phyloP scores from a whole-genome alignment of 345 rosid genomes.

The Raphanus raphanistrum region DNA sequence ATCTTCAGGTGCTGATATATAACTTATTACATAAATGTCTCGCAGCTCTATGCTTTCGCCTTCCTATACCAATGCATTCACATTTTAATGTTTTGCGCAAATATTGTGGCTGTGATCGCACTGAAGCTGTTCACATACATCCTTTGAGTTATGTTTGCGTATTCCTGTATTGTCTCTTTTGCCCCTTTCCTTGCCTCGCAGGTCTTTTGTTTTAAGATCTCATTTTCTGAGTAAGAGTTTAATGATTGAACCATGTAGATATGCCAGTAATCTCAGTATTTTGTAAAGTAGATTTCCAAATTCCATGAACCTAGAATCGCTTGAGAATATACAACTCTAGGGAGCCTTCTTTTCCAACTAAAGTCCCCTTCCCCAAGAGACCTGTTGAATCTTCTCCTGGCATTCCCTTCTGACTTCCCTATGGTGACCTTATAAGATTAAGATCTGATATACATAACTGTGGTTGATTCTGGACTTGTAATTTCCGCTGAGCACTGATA shows the following conservation, averaged over 20 bases:
- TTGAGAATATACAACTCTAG: conserved; percentile 9
- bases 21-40: background rate
- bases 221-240: conserved; percentile 12
- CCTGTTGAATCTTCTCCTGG: background rate
- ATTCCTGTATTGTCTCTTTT: background rate
- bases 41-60: conserved; percentile 10
- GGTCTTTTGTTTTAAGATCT: conserved; percentile 12
- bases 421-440: too few relatives aligned
- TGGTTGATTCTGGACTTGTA: conserved; percentile 9
- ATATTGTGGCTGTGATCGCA: conserved; percentile 6
- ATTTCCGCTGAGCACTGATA: conserved; percentile 3
- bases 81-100: background rate
- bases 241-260: background rate
- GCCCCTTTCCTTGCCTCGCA: background rate
- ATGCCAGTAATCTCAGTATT: conserved; percentile 5
- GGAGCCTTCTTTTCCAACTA: background rate
- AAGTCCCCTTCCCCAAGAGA: background rate
- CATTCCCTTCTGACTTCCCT: too few relatives aligned
- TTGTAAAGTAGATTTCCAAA: conserved; percentile 1
- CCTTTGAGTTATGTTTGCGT: conserved; percentile 10
- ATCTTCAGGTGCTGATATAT: conserved; percentile 73
- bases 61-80: background rate
- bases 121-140: conserved; percentile 10
- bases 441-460: conserved; percentile 4
- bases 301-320: background rate